Percentiles rank a stretch among this genome's conserved stretches.
These are phyloP conservation scores for Candida palmyrensis DNA, from an alignment of 805 yeast genomes.

Conservation along the genomic window DNA sequence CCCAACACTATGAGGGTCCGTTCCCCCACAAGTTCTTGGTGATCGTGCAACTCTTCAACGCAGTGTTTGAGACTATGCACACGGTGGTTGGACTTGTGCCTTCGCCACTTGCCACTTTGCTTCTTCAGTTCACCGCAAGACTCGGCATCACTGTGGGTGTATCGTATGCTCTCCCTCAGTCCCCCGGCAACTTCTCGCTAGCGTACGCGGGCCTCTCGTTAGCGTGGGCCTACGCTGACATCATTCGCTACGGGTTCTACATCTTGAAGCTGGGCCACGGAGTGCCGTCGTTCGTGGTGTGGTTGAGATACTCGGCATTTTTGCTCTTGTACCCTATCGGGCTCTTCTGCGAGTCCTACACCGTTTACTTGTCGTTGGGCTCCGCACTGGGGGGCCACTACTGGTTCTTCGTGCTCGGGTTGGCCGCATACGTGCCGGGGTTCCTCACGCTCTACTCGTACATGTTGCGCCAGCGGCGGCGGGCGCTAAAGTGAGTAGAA, in stretches of 20 bases:
- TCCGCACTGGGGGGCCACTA: constrained; percentile 12
- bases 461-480: constrained; percentile 26
- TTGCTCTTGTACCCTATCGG: constrained; percentile 28
- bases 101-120: constrained; percentile 20
- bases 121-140: constrained; percentile 26
- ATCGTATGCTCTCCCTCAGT: constrained; percentile 19
- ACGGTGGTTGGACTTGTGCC: constrained; percentile 21
- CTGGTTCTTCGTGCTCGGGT: constrained; percentile 16
- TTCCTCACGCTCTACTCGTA: constrained; percentile 20
- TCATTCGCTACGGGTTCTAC: constrained; percentile 25
- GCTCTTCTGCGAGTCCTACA: constrained; percentile 19
- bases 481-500: constrained; percentile 9
- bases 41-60: constrained; percentile 19
- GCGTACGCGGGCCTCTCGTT: constrained; percentile 1
- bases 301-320: constrained; percentile 23
- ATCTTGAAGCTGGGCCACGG: constrained; percentile 10
- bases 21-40: constrained; percentile 27
- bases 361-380: constrained; percentile 20
- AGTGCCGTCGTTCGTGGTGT: constrained; percentile 1
- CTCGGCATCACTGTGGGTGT: constrained; percentile 24
- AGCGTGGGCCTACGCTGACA: constrained; percentile 28
- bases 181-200: constrained; percentile 23
- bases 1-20: constrained; percentile 7
- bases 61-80: constrained; percentile 19
- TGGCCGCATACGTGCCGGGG: constrained; percentile 27